phyloP scores from a whole-genome alignment of 176 grass and related monocot species.

The Oryza rufipogon region DNA sequence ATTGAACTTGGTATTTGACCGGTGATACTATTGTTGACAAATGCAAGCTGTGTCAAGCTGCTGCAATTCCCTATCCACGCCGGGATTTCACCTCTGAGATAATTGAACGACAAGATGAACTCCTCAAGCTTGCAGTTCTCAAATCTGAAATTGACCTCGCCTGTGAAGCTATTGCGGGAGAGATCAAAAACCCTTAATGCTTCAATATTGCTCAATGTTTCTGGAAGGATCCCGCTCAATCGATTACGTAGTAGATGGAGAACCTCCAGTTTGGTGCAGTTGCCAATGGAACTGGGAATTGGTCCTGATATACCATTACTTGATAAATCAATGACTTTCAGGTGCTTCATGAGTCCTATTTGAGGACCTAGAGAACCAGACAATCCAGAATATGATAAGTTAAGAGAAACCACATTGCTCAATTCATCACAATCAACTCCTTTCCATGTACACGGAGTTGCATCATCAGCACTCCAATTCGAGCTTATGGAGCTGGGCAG shows the following conservation, averaged over 20 bases:
- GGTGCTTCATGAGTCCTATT: conserved; percentile 45
- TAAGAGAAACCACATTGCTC: conserved; percentile 42
- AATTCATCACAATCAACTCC: conserved; percentile 47
- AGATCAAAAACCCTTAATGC: conserved; percentile 51
- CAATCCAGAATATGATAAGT: conserved; percentile 41
- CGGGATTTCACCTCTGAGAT: conserved; percentile 58
- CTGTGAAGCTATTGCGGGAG: conserved; percentile 53
- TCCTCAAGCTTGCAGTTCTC: conserved; percentile 56
- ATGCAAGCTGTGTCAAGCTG: conserved; percentile 43
- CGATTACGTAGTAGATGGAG: conserved; percentile 58
- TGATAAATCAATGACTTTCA: conserved; percentile 38
- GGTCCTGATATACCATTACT: conserved; percentile 50
- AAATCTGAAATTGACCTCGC: conserved; percentile 62
- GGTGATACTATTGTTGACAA: conserved; percentile 54
- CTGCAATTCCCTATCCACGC: conserved; percentile 57
- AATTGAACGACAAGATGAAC: conserved; percentile 58
- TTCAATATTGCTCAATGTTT: conserved; percentile 49
- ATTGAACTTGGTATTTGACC: conserved; percentile 64
- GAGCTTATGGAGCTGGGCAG: conserved; percentile 45
- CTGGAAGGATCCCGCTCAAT: conserved; percentile 61
- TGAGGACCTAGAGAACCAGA: conserved; percentile 52
- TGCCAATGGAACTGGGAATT: conserved; percentile 66
- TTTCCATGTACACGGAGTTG: conserved; percentile 59
- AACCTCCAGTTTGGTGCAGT: conserved; percentile 65
- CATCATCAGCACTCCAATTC: conserved; percentile 52